phyloP scores from a whole-genome alignment of 2,329 filamentous ascomycete species.

The Sclerotinia glacialis region DNA sequence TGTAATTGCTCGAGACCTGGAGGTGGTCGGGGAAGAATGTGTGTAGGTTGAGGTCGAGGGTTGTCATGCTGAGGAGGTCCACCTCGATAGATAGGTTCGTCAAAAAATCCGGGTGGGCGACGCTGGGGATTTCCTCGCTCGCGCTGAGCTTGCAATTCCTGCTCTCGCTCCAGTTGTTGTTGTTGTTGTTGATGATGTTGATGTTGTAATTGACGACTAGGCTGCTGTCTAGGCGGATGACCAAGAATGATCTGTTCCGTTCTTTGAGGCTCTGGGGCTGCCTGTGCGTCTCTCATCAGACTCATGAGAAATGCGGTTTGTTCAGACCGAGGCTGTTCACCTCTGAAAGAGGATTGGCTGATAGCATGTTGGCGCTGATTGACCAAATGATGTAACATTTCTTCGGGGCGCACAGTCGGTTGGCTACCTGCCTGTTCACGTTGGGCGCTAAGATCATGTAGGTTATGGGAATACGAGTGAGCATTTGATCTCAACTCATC shows the following conservation, averaged over 20 bases:
- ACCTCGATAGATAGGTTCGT: slow-evolving; percentile 34
- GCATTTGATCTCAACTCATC: slow-evolving; percentile 33
- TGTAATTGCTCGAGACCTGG: slow-evolving; percentile 58
- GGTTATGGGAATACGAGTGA: slow-evolving; percentile 40
- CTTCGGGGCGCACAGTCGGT: slow-evolving; percentile 52
- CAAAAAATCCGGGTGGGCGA: slow-evolving; percentile 40
- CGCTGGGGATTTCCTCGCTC: slow-evolving; percentile 39
- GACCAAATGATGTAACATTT: slow-evolving; percentile 60
- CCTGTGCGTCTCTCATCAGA: slow-evolving; percentile 64
- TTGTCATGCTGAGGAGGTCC: slow-evolving; percentile 35
- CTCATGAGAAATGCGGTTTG: slow-evolving; percentile 84
- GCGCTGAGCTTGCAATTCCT: slow-evolving; percentile 36
- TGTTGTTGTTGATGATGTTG: slow-evolving; percentile 50
- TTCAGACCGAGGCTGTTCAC: slow-evolving; percentile 48
- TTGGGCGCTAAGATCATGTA: slow-evolving; percentile 53
- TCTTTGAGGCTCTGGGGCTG: slow-evolving; percentile 49
- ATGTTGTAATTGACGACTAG: slow-evolving; percentile 42
- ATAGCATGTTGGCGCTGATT: slow-evolving; percentile 56
- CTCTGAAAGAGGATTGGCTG: slow-evolving; percentile 49
- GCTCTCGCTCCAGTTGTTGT: slow-evolving; percentile 46
- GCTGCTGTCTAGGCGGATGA: slow-evolving; percentile 39
- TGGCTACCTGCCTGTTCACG: slow-evolving; percentile 41
- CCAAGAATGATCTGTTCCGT: slow-evolving; percentile 54
- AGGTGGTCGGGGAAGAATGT: slow-evolving; percentile 62
- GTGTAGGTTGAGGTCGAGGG: slow-evolving; percentile 53